phyloP scores from a whole-genome alignment of 305 asterid genomes.

The Plantago coronopus region DNA sequence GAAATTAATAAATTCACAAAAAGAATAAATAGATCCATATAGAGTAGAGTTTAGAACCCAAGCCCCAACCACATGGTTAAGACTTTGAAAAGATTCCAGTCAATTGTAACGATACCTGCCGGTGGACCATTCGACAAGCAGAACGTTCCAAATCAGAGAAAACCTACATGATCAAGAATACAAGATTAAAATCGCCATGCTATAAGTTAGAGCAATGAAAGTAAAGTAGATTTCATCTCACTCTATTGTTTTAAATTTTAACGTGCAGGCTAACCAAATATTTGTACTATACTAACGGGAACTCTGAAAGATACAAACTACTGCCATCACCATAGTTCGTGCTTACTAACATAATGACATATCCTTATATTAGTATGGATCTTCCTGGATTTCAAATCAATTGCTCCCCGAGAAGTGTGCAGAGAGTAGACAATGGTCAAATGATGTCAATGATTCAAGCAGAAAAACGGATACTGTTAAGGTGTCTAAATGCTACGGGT shows the following conservation, averaged over 20 bases:
- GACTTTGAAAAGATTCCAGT: slow-evolving; percentile 6
- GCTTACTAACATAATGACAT: not conserved
- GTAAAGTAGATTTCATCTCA: slow-evolving; percentile 1
- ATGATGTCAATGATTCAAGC: not conserved
- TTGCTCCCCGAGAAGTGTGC: not conserved
- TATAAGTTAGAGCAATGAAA: slow-evolving; percentile 14
- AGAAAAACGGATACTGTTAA: not conserved
- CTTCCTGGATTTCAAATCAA: too few species aligned
- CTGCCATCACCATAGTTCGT: not conserved
- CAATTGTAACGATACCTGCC: slow-evolving; percentile 57
- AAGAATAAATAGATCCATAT: too few species aligned
- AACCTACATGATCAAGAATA: slow-evolving; percentile 50
- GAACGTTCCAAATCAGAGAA: slow-evolving; percentile 99
- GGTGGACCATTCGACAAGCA: slow-evolving; percentile 94
- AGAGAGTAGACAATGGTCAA: not conserved
- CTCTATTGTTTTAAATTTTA: not conserved
- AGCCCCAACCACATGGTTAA: not conserved
- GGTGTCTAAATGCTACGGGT: not conserved
- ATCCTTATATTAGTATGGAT: too few species aligned
- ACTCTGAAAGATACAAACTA: slow-evolving; percentile 13
- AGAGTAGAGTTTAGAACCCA: not conserved
- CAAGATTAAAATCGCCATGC: slow-evolving; percentile 7
- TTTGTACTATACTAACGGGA: not conserved
- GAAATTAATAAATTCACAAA: not conserved
- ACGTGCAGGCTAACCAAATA: not conserved